Conservation (phyloP, 208 protist genomes). For the Vickermania ingenoplastis region DNA sequence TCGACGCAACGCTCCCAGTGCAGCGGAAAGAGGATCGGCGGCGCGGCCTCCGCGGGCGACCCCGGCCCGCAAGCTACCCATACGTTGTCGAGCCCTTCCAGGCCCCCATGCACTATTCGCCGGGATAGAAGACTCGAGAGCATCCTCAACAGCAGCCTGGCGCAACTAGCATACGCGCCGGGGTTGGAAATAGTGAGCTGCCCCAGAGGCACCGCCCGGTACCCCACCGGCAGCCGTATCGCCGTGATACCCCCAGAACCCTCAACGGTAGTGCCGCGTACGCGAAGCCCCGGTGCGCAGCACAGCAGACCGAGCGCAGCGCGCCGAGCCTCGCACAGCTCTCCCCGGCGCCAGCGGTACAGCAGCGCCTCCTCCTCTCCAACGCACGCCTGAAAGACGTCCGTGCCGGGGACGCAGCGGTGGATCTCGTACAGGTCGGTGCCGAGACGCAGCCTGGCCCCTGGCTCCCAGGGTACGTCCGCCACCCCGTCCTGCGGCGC, state of each 20-base stretch:
- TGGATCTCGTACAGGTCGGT: not conserved
- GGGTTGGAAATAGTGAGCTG: conserved; percentile 28
- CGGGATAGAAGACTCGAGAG: conserved; percentile 57
- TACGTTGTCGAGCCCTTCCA: conserved; percentile 41
- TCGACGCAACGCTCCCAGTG: conserved; percentile 81
- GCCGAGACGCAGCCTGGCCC: not conserved
- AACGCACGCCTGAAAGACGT: not conserved
- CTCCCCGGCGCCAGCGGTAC: conserved; percentile 50
- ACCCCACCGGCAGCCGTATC: conserved; percentile 30
- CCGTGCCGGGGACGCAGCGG: not conserved
- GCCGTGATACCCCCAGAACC: conserved; percentile 55
- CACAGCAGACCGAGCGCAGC: conserved; percentile 53
- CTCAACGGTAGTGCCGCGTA: conserved; percentile 34
- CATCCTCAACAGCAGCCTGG: conserved; percentile 41
- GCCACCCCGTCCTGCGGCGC: not conserved
- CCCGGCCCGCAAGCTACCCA: conserved; percentile 33
- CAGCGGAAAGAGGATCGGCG: conserved; percentile 40
- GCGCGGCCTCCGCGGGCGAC: not conserved
- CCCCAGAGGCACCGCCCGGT: conserved; percentile 43
- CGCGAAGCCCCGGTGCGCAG: conserved; percentile 22
- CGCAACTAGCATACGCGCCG: conserved; percentile 32
- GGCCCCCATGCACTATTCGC: conserved; percentile 58
- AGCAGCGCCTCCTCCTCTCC: conserved; percentile 25
- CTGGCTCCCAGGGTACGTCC: not conserved
- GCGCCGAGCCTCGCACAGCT: conserved; percentile 42